phyloP scores from a whole-genome alignment of 192 early-diverging fungal species.

The Chytriomyces hyalinus region DNA sequence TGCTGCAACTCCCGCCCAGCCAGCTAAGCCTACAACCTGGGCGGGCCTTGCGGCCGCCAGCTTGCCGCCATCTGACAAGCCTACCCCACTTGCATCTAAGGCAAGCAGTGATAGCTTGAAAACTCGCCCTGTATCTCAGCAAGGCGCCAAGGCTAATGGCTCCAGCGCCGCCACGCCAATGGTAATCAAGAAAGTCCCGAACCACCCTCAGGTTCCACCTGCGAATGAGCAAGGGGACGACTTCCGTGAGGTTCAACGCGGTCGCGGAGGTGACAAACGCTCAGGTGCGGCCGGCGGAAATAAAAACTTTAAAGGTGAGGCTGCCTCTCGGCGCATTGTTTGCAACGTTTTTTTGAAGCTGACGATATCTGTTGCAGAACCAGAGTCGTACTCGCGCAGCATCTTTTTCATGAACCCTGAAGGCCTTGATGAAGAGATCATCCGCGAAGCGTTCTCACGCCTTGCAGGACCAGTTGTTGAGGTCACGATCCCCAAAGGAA shows the following conservation, averaged over 20 bases:
- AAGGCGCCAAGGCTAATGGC: conserved; percentile 14
- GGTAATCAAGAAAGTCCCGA: conserved; percentile 4
- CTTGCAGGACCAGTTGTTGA: conserved; percentile 64
- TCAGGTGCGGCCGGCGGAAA: conserved; percentile 46
- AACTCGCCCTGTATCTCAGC: background rate
- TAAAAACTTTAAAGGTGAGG: conserved; percentile 31
- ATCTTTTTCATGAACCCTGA: conserved; percentile 42
- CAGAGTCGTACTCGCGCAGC: conserved; percentile 21
- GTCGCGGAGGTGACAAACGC: conserved; percentile 16
- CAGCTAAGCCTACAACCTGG: conserved; percentile 76
- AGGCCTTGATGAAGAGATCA: conserved; percentile 50
- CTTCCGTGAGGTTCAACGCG: conserved; percentile 22
- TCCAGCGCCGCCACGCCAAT: conserved; percentile 19
- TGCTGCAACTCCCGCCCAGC: conserved; percentile 43
- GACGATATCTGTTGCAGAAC: background rate
- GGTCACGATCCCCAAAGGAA: conserved; percentile 62
- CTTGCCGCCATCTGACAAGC: conserved; percentile 43
- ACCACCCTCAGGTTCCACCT: conserved; percentile 1
- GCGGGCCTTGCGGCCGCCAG: conserved; percentile 73
- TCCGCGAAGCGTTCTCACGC: conserved; percentile 59
- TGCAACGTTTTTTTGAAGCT: background rate
- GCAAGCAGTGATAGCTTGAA: conserved; percentile 16
- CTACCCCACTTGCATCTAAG: conserved; percentile 21
- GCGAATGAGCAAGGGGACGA: background rate
- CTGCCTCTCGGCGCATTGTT: background rate